Conservation (phyloP, 352 stramenopile genomes). For the Phytophthora pinifolia region DNA sequence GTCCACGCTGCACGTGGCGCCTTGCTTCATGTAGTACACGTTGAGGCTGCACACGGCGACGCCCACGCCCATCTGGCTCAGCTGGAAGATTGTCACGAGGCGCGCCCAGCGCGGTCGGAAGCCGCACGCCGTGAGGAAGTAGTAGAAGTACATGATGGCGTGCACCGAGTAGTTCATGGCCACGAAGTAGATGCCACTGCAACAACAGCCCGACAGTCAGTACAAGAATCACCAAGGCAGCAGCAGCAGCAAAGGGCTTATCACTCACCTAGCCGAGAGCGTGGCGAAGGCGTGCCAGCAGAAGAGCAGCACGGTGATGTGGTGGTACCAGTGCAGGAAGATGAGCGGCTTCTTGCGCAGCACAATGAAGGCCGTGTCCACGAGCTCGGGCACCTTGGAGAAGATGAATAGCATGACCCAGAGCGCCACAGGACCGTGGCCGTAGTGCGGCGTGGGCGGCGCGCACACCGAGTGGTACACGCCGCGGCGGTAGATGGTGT, state of each 20-base stretch:
- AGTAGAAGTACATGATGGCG: slow-evolving; percentile 98
- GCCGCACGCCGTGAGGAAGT: slow-evolving; percentile 88
- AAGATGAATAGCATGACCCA: slow-evolving; percentile 90
- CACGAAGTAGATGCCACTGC: slow-evolving; percentile 95
- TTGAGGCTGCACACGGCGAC: slow-evolving; percentile 69
- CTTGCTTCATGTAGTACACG: slow-evolving; percentile 81
- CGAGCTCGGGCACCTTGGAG: slow-evolving; percentile 92
- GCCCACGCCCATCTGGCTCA: slow-evolving; percentile 88
- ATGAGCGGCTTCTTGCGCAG: slow-evolving; percentile 96
- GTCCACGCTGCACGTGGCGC: slow-evolving; percentile 72
- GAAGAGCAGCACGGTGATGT: slow-evolving; percentile 97
- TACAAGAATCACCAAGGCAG: neutral
- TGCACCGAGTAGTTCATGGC: slow-evolving; percentile 99
- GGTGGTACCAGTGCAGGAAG: slow-evolving; percentile 99
- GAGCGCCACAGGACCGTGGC: slow-evolving; percentile 61
- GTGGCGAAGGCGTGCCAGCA: slow-evolving; percentile 97
- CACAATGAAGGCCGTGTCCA: slow-evolving; percentile 98
- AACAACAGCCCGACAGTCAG: slow-evolving; percentile 16
- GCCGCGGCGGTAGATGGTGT: slow-evolving; percentile 74
- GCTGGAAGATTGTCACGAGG: slow-evolving; percentile 90
- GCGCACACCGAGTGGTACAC: slow-evolving; percentile 86
- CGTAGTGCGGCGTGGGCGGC: slow-evolving; percentile 66
- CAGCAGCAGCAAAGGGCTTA: slow-evolving; percentile 20
- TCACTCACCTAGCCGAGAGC: slow-evolving; percentile 72
- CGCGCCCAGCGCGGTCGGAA: slow-evolving; percentile 76